These are phyloP conservation scores for Fraxinus excelsior DNA, from an alignment of 257 asterid genomes.

Conservation along the genomic window DNA sequence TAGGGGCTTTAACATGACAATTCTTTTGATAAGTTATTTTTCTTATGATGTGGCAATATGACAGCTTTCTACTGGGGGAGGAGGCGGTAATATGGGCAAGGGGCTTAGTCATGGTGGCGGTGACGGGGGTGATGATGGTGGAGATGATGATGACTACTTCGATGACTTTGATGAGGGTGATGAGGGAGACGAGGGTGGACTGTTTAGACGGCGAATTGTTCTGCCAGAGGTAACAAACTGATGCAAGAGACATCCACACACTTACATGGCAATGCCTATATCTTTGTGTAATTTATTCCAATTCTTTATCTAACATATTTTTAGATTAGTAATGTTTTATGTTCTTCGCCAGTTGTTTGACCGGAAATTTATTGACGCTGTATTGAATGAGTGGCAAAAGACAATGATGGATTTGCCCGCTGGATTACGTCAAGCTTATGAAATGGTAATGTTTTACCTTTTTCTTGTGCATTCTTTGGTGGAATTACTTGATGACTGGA, in stretches of 20 bases:
- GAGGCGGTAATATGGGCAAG: constrained; percentile 92
- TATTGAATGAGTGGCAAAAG: constrained; percentile 95
- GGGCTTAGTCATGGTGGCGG: constrained; percentile 90
- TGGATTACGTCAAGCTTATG: constrained; percentile 96
- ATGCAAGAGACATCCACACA: constrained; percentile 3
- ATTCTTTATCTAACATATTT: constrained; percentile 1
- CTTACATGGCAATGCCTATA: neutral
- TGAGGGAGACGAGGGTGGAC: constrained; percentile 96
- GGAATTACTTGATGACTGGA: constrained; percentile 19
- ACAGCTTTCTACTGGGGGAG: constrained; percentile 88
- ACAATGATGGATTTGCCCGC: constrained; percentile 97
- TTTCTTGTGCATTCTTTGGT: constrained; percentile 1
- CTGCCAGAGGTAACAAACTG: constrained; percentile 71
- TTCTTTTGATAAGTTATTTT: neutral
- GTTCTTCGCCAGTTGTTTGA: constrained; percentile 70
- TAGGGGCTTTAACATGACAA: neutral
- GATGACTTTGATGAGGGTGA: constrained; percentile 96
- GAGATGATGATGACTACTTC: constrained; percentile 96
- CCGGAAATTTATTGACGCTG: constrained; percentile 90
- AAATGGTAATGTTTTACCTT: constrained; percentile 62
- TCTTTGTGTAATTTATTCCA: neutral
- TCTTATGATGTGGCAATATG: constrained; percentile 18
- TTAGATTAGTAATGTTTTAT: constrained; percentile 15
- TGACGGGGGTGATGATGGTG: constrained; percentile 97
- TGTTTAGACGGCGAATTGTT: constrained; percentile 79